Conservation (phyloP, 2,329 filamentous ascomycete genomes). For the Epichloe glyceriae region DNA sequence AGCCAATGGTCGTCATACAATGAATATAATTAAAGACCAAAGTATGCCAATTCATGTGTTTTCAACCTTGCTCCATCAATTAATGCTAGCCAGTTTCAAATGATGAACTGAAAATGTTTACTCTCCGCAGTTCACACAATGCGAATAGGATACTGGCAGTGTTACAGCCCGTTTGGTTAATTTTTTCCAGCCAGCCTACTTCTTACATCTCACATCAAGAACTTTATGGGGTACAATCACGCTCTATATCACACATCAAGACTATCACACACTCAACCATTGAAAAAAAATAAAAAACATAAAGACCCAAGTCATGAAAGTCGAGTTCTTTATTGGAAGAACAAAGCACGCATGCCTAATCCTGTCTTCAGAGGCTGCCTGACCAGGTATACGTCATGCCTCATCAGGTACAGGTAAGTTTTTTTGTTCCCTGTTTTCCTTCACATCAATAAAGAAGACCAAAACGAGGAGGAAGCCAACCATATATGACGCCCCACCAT, state of each 20-base stretch:
- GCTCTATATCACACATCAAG: background rate
- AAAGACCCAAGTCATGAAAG: constrained; percentile 9
- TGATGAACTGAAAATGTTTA: no score
- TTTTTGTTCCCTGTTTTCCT: constrained; percentile 21
- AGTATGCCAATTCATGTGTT: background rate
- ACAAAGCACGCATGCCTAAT: constrained; percentile 26
- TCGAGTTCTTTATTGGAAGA: constrained; percentile 26
- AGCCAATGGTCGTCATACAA: background rate
- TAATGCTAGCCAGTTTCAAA: no score
- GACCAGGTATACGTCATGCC: constrained; percentile 25
- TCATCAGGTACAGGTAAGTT: constrained; percentile 16
- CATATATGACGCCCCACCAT: constrained; percentile 31
- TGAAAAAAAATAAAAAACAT: background rate
- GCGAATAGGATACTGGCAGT: no score
- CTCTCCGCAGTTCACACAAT: no score
- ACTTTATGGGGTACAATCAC: background rate
- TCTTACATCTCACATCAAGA: no score
- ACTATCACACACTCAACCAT: no score
- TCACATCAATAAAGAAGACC: constrained; percentile 30
- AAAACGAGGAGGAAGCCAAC: constrained; percentile 30
- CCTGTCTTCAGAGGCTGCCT: constrained; percentile 24
- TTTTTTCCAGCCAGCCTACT: no score
- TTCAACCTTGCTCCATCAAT: background rate
- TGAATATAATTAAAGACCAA: background rate
- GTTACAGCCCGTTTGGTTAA: no score